phyloP scores from a whole-genome alignment of 352 stramenopile species.

The Pythium aquatile region DNA sequence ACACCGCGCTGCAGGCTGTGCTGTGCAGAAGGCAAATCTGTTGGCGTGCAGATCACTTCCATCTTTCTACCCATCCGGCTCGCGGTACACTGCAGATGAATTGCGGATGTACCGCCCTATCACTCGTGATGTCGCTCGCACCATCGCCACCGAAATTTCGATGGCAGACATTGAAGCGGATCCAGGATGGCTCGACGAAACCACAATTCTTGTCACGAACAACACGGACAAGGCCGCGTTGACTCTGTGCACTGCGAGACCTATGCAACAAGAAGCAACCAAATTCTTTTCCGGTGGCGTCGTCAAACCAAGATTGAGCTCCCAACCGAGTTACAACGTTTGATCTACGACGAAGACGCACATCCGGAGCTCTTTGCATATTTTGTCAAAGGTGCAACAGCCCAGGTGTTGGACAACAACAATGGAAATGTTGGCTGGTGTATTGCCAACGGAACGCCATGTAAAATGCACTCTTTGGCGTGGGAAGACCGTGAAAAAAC shows the following conservation, averaged over 20 bases:
- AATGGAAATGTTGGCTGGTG: constrained; percentile 14
- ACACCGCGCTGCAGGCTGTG: constrained; percentile 1
- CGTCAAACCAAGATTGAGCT: neutral
- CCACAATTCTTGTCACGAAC: constrained; percentile 1
- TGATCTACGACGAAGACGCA: constrained; percentile 11
- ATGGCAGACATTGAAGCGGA: neutral
- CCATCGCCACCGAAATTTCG: neutral
- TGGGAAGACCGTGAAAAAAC: constrained; percentile 18
- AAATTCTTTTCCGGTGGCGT: neutral
- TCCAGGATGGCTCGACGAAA: constrained; percentile 1
- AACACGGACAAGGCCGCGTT: constrained; percentile 4
- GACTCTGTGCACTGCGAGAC: neutral
- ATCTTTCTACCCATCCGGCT: constrained; percentile 1
- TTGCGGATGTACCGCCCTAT: neutral
- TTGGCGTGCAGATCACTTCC: neutral
- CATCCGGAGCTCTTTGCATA: constrained; percentile 18
- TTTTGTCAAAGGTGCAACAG: constrained; percentile 5
- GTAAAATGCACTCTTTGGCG: constrained; percentile 17
- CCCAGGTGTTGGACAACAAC: constrained; percentile 20
- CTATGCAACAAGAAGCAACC: neutral
- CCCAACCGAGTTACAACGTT: neutral
- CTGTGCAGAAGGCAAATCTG: neutral
- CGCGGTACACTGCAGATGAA: neutral
- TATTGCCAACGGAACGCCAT: constrained; percentile 15
- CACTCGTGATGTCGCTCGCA: neutral